These are phyloP conservation scores for Ophiostoma sp. DNA, from an alignment of 2,329 filamentous ascomycete species.

Conservation along the genomic window DNA sequence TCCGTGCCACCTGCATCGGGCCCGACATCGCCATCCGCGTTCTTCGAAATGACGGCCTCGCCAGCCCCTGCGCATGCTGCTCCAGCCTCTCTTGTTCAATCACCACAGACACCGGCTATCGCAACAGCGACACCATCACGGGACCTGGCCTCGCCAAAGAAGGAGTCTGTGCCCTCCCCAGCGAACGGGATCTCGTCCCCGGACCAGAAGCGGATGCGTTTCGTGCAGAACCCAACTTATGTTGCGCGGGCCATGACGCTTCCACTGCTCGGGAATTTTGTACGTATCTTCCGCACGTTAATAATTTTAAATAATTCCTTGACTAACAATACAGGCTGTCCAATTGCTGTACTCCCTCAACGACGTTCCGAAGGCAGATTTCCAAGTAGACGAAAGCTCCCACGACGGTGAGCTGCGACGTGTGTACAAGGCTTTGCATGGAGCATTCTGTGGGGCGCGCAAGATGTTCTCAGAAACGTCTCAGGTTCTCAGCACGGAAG, in stretches of 20 bases:
- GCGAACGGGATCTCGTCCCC: conserved; percentile 25
- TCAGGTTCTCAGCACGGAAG: conserved; percentile 34
- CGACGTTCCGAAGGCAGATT: conserved; percentile 33
- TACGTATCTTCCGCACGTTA: conserved; percentile 22
- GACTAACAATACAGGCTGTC: conserved; percentile 30
- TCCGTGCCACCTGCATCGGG: conserved; percentile 6
- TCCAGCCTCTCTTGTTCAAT: not conserved
- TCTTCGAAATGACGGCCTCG: conserved; percentile 4
- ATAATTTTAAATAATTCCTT: not conserved
- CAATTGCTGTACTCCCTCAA: conserved; percentile 37
- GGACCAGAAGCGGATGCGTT: conserved; percentile 34
- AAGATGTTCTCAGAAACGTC: conserved; percentile 34
- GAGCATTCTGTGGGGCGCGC: conserved; percentile 33
- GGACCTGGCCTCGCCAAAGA: conserved; percentile 5
- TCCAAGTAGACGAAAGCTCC: conserved; percentile 28
- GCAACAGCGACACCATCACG: conserved; percentile 1
- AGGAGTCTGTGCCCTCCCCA: conserved; percentile 14
- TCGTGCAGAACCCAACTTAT: conserved; percentile 33
- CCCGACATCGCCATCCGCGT: conserved; percentile 6
- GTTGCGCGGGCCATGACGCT: conserved; percentile 36
- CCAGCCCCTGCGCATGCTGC: not conserved
- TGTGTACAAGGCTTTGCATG: conserved; percentile 34
- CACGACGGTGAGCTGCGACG: conserved; percentile 33
- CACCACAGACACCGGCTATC: not conserved
- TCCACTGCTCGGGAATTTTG: conserved; percentile 34